Evolutionary conservation across 2,329 filamentous ascomycete species (phyloP).

Genomic region (Colletotrichum musae): DNA sequence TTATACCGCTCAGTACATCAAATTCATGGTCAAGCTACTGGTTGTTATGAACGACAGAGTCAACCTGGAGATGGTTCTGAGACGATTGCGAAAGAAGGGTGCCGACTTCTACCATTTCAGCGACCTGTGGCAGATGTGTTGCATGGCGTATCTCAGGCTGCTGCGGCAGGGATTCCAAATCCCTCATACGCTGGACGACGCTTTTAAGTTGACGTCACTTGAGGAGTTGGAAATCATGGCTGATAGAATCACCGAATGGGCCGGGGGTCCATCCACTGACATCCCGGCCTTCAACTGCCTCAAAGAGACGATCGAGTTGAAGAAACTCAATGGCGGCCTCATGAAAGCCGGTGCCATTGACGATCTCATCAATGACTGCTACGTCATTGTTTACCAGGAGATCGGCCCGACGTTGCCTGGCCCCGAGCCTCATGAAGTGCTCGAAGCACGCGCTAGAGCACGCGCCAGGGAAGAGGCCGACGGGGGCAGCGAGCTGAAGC

Average conservation of each 20-base stretch:
- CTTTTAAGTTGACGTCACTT: conserved; percentile 66
- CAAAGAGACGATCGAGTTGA: conserved; percentile 71
- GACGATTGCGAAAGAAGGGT: conserved; percentile 85
- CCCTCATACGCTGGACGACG: conserved; percentile 63
- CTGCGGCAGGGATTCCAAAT: conserved; percentile 66
- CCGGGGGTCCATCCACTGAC: conserved; percentile 54
- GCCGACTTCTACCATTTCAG: conserved; percentile 79
- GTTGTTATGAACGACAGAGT: conserved; percentile 81
- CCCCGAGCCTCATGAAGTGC: conserved; percentile 61
- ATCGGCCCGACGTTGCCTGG: conserved; percentile 73
- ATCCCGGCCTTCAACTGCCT: conserved; percentile 66
- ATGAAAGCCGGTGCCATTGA: conserved; percentile 91
- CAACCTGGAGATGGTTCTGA: conserved; percentile 83
- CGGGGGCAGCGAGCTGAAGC: conserved; percentile 52
- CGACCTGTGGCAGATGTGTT: conserved; percentile 72
- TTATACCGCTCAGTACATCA: conserved; percentile 89
- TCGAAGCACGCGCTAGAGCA: conserved; percentile 58
- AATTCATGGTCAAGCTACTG: conserved; percentile 83
- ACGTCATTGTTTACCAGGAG: conserved; percentile 81
- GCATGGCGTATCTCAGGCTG: conserved; percentile 67
- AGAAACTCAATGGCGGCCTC: conserved; percentile 85
- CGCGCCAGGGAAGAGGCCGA: conserved; percentile 59
- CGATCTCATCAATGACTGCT: conserved; percentile 93
- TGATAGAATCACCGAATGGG: conserved; percentile 70
- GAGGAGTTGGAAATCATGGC: conserved; percentile 73